Percentiles rank a stretch among this genome's conserved stretches.
These are phyloP conservation scores for Penicillium samsonianum DNA, from an alignment of 495 filamentous ascomycete genomes.

Conservation along the genomic window DNA sequence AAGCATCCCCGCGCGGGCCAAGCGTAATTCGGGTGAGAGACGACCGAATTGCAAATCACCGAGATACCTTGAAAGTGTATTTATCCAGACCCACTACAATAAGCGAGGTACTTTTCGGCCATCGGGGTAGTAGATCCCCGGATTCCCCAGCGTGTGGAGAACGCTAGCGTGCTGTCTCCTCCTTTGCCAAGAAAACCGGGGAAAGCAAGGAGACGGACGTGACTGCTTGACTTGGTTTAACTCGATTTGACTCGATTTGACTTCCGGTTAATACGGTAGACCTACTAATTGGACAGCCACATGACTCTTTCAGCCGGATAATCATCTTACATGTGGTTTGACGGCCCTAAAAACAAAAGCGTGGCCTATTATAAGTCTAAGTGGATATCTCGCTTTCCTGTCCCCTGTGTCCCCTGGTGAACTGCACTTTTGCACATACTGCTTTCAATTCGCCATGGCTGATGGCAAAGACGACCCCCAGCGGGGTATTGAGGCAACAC, in stretches of 20 bases:
- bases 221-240: conserved; percentile 8
- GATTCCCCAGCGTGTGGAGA: conserved; percentile 18
- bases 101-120: conserved; percentile 4
- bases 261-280: conserved; percentile 4
- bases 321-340: background rate
- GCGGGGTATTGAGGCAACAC: conserved; percentile 14
- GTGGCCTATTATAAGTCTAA: conserved; percentile 7
- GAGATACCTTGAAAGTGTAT: background rate
- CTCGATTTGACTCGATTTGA: conserved; percentile 11
- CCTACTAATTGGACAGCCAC: background rate
- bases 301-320: background rate
- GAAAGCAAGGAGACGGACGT: background rate
- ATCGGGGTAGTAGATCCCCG: conserved; percentile 27
- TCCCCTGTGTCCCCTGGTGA: background rate
- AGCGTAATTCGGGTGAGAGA: conserved; percentile 19
- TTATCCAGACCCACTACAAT: background rate
- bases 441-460: background rate
- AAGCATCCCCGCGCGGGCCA: conserved; percentile 21
- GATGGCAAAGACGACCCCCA: background rate
- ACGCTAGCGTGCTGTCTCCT: background rate
- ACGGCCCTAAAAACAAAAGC: background rate
- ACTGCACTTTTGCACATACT: background rate
- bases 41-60: conserved; percentile 3
- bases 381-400: background rate
- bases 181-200: conserved; percentile 21